Percentiles rank a stretch among this genome's conserved stretches.
These are phyloP conservation scores for Gossypium gossypioides DNA, from an alignment of 441 rosid species.

Conservation along the genomic window DNA sequence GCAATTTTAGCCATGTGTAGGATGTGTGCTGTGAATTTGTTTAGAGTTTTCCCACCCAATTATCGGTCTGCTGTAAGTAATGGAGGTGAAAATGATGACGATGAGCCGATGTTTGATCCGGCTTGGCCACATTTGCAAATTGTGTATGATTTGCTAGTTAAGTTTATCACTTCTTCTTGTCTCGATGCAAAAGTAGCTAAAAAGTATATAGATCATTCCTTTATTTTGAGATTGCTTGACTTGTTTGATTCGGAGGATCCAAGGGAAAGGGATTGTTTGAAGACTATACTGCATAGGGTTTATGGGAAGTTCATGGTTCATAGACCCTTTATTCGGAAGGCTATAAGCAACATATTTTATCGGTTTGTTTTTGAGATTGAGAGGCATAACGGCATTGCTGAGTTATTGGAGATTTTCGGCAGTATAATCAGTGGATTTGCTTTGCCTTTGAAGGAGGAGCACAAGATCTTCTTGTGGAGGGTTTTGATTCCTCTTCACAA, in stretches of 20 bases:
- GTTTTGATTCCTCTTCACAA: slow-evolving; percentile 80
- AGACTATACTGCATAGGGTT: slow-evolving; percentile 64
- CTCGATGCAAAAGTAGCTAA: slow-evolving; percentile 74
- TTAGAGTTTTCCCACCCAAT: slow-evolving; percentile 67
- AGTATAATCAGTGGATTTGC: slow-evolving; percentile 84
- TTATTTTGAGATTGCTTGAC: slow-evolving; percentile 69
- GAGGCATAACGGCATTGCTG: slow-evolving; percentile 78
- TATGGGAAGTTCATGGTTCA: slow-evolving; percentile 94
- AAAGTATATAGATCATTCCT: slow-evolving; percentile 79
- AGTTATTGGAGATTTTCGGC: slow-evolving; percentile 85
- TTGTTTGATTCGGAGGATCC: slow-evolving; percentile 90
- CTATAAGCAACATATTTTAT: slow-evolving; percentile 68
- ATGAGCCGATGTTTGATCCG: slow-evolving; percentile 79
- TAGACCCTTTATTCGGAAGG: slow-evolving; percentile 74
- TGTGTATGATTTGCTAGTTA: slow-evolving; percentile 71
- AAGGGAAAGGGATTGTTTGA: slow-evolving; percentile 80
- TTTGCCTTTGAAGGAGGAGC: slow-evolving; percentile 85
- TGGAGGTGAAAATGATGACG: slow-evolving; percentile 42
- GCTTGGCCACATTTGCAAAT: slow-evolving; percentile 90
- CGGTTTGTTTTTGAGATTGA: slow-evolving; percentile 72
- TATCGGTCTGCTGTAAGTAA: slow-evolving; percentile 31
- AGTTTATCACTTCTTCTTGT: slow-evolving; percentile 61
- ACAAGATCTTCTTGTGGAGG: slow-evolving; percentile 71
- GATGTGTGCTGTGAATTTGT: slow-evolving; percentile 80
- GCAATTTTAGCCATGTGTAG: slow-evolving; percentile 76